A percentile compares a stretch with the other conserved stretches of the same genome.
Evolutionary conservation across 2,329 filamentous ascomycete species (phyloP).

Genomic region (Ampelomyces quisqualis): DNA sequence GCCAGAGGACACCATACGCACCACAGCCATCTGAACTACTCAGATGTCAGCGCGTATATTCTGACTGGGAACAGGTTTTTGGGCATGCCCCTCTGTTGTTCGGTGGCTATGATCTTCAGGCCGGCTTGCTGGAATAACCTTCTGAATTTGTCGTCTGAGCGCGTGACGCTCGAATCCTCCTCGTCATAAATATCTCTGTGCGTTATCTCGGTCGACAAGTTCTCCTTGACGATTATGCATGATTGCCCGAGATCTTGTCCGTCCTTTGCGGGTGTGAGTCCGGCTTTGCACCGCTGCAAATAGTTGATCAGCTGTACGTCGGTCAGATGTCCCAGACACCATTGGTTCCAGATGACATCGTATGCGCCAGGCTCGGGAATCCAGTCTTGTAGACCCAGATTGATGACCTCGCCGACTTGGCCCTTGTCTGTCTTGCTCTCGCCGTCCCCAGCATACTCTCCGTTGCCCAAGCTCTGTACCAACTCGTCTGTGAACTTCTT

Average conservation of each 20-base stretch:
- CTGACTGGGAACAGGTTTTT: conserved; percentile 70
- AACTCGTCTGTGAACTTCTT: conserved; percentile 73
- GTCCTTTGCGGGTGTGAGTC: conserved; percentile 42
- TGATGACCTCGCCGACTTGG: conserved; percentile 65
- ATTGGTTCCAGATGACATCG: conserved; percentile 85
- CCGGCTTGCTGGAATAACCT: conserved; percentile 68
- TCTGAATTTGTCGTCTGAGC: conserved; percentile 71
- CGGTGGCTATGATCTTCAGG: conserved; percentile 55
- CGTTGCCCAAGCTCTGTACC: conserved; percentile 23
- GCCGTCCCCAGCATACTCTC: conserved; percentile 24
- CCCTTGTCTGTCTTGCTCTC: conserved; percentile 35
- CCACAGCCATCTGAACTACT: conserved; percentile 10
- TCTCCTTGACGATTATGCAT: conserved; percentile 78
- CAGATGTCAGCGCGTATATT: conserved; percentile 73
- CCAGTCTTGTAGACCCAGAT: conserved; percentile 75
- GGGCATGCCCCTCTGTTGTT: conserved; percentile 61
- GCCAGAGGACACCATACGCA: not conserved
- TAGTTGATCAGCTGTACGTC: conserved; percentile 71
- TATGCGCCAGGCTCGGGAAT: conserved; percentile 55
- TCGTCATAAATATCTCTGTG: conserved; percentile 71
- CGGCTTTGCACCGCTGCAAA: conserved; percentile 60
- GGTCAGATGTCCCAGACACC: conserved; percentile 82
- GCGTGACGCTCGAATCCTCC: conserved; percentile 74
- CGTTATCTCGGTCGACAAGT: conserved; percentile 58
- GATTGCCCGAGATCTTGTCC: conserved; percentile 45